phyloP scores from a whole-genome alignment of 2,329 filamentous ascomycete genomes.

The Fusarium poae region DNA sequence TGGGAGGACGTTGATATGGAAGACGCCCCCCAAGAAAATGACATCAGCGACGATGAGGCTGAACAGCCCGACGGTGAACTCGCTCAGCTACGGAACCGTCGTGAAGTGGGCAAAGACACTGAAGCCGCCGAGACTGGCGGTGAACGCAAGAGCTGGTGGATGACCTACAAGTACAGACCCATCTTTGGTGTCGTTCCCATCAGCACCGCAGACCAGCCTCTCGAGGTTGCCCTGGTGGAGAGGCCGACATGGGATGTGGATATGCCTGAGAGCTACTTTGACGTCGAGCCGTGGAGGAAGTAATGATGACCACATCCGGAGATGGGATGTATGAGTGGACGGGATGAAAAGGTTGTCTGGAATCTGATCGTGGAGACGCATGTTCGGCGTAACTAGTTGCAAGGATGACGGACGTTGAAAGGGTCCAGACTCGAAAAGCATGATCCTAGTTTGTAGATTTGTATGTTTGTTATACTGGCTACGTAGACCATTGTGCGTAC shows the following conservation, averaged over 20 bases:
- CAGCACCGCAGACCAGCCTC: conserved; percentile 55
- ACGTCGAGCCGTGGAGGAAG: conserved; percentile 66
- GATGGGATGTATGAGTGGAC: background rate
- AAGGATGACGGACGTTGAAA: conserved; percentile 28
- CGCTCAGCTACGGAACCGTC: conserved; percentile 52
- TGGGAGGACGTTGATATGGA: conserved; percentile 57
- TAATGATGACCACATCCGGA: conserved; percentile 33
- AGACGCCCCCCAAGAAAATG: conserved; percentile 54
- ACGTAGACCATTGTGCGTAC: conserved; percentile 19
- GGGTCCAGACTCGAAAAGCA: conserved; percentile 20
- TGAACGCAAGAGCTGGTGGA: conserved; percentile 70
- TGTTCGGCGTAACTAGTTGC: conserved; percentile 14
- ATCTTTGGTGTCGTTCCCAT: conserved; percentile 79
- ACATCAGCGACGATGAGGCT: conserved; percentile 56
- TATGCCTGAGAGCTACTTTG: conserved; percentile 77
- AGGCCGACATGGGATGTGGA: conserved; percentile 86
- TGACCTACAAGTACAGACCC: conserved; percentile 93
- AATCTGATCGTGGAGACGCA: conserved; percentile 13
- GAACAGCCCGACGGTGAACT: conserved; percentile 53
- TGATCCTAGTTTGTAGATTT: conserved; percentile 39
- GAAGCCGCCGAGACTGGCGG: conserved; percentile 44
- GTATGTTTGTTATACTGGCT: conserved; percentile 34
- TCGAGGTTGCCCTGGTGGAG: conserved; percentile 91
- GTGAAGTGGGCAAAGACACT: conserved; percentile 36
- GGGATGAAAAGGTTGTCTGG: conserved; percentile 6